Evolutionary conservation across 2,329 filamentous ascomycete genomes (phyloP).

Genomic region (Colletotrichum sp.): DNA sequence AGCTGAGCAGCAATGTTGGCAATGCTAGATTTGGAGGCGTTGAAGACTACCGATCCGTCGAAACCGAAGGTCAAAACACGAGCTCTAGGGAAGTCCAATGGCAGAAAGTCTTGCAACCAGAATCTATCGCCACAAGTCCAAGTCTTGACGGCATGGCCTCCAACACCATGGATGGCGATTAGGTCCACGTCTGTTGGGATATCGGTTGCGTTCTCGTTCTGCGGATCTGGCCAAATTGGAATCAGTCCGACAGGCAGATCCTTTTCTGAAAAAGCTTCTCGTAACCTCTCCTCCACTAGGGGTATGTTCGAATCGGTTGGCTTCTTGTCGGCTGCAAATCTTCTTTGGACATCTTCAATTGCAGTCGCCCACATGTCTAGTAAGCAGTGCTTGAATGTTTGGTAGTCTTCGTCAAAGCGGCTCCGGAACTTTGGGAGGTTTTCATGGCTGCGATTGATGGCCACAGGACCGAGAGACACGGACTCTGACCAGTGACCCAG

Average conservation of each 20-base stretch:
- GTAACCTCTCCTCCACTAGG: not conserved
- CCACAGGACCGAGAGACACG: no score
- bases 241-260: not conserved
- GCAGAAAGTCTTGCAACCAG: not conserved
- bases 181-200: not conserved
- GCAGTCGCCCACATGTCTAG: no score
- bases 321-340: no score
- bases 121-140: not conserved
- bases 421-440: no score
- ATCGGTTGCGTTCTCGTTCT: fast-evolving
- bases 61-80: not conserved
- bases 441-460: no score
- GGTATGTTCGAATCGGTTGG: no score
- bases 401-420: no score
- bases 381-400: no score
- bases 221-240: not conserved
- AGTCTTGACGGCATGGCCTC: fast-evolving
- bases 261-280: not conserved
- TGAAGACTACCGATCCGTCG: fast-evolving
- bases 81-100: fast-evolving
- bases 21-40: fast-evolving
- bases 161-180: not conserved
- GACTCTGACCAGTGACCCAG: no score
- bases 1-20: fast-evolving
- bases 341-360: no score